Percentiles rank a stretch among this genome's conserved stretches.
phyloP scores from a whole-genome alignment of 2,329 filamentous ascomycete genomes.

The Beauveria australis region DNA sequence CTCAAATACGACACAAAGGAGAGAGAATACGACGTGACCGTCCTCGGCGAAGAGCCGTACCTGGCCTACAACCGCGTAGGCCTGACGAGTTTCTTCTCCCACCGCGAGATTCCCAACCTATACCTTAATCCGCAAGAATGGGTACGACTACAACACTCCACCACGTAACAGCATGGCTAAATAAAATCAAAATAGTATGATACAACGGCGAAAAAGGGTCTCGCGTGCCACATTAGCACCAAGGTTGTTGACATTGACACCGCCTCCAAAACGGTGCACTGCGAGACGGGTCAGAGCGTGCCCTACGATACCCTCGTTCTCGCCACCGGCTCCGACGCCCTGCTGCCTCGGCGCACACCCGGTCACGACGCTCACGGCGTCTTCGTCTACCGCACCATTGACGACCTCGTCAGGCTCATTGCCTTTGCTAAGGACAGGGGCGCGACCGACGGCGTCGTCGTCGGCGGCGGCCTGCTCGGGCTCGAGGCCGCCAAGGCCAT shows the following conservation, averaged over 20 bases:
- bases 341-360: conserved; percentile 60
- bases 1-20: conserved; percentile 72
- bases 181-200: conserved; percentile 45
- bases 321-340: conserved; percentile 72
- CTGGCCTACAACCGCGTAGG: conserved; percentile 88
- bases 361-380: conserved; percentile 78
- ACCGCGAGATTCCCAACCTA: conserved; percentile 76
- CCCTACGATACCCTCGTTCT: conserved; percentile 70
- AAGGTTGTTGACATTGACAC: conserved; percentile 55
- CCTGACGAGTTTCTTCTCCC: conserved; percentile 80
- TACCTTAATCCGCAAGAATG: conserved; percentile 81
- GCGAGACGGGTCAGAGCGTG: conserved; percentile 31
- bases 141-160: conserved; percentile 37
- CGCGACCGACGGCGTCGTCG: conserved; percentile 63
- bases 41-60: conserved; percentile 82
- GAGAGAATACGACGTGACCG: conserved; percentile 70
- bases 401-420: conserved; percentile 44
- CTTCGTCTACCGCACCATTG: conserved; percentile 61
- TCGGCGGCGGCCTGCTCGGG: conserved; percentile 77
- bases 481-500: conserved; percentile 88
- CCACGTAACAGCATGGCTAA: not conserved
- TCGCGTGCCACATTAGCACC: conserved; percentile 70
- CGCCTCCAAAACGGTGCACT: conserved; percentile 8
- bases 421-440: conserved; percentile 58
- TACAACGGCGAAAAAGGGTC: conserved; percentile 54